Percentiles rank a stretch among this genome's conserved stretches.
phyloP scores from a whole-genome alignment of 1,284 basidiomycete species.

The Meira nashicola region DNA sequence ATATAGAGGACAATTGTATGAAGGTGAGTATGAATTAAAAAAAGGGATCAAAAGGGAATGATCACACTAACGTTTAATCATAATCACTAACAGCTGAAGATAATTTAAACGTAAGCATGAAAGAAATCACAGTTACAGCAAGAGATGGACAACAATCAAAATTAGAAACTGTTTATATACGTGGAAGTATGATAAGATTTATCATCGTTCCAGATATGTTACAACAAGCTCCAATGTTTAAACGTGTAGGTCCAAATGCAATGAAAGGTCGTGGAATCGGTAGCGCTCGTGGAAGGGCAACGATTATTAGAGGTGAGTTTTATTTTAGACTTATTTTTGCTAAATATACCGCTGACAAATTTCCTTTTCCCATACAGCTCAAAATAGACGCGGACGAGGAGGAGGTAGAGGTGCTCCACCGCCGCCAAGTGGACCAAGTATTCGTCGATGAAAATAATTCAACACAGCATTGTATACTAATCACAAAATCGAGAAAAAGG shows the following conservation, averaged over 20 bases:
- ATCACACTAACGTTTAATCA: neutral
- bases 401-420: slow-evolving; percentile 5
- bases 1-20: slow-evolving; percentile 93
- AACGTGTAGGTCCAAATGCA: slow-evolving; percentile 93
- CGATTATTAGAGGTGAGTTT: slow-evolving; percentile 73
- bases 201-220: slow-evolving; percentile 99
- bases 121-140: slow-evolving; percentile 94
- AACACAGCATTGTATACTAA: neutral
- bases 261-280: slow-evolving; percentile 99
- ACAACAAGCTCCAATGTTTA: slow-evolving; percentile 99
- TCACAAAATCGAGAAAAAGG: neutral
- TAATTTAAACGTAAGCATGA: slow-evolving; percentile 92
- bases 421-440: neutral
- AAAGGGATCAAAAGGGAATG: neutral
- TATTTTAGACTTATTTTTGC: too few species aligned
- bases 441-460: neutral
- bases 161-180: slow-evolving; percentile 96
- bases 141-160: slow-evolving; percentile 98
- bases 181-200: slow-evolving; percentile 85
- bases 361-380: slow-evolving; percentile 7
- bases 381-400: slow-evolving; percentile 4
- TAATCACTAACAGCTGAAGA: slow-evolving; percentile 72
- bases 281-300: slow-evolving; percentile 89
- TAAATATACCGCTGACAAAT: neutral
- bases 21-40: slow-evolving; percentile 53